Evolutionary conservation across 805 yeast species (phyloP), one percentile per base, ranked within the genome.

Genomic region (Priceomyces carsonii): DNA sequence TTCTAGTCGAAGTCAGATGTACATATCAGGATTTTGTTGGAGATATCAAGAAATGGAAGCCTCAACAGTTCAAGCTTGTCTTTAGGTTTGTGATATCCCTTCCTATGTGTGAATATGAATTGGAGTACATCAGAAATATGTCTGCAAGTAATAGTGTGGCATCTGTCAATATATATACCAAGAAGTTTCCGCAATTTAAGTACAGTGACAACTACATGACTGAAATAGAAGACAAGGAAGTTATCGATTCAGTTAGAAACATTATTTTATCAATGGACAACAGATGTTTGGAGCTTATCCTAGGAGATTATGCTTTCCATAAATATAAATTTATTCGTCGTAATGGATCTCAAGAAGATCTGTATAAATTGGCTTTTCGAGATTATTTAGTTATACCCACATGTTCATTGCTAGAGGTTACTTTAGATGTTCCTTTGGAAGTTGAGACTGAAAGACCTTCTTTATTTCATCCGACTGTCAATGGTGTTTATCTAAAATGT

Each of bases 221-320:
- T 47, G 85, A 84, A 52, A 77, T 67, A 16, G 61, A 64, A 5
- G 83, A 80, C 55, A 58, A 61, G 9, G 63, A 61, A 20, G 68
- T 82, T 7, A 52, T 67, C 34, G 51, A 59, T 12, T 12, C 18
- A 6, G 35, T 24, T 6, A 30, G 26, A n/a, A 64, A 63, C 30
- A 41, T 39, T 8, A 61, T 70, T 2, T 66, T 67, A 3, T 63
- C 15, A 24, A 18, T 15, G n/a, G 32, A 29, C 6, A 18, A n/a
- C 19, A 17, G 15, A 3, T 14, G 8, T 25, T 25, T 12, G 7
- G 28, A 10, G 8, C 7, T 8, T 10, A n/a, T 8, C 12, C 28
- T 25, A 8, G 8, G 12, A 10, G 12, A 25, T n/a, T 9, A 8
- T 25, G 28, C 28, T 8, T 25, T 25, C 12, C 28, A 25, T 8